Conservation (phyloP, 108 stramenopile species). For the Epithemia pelagica region DNA sequence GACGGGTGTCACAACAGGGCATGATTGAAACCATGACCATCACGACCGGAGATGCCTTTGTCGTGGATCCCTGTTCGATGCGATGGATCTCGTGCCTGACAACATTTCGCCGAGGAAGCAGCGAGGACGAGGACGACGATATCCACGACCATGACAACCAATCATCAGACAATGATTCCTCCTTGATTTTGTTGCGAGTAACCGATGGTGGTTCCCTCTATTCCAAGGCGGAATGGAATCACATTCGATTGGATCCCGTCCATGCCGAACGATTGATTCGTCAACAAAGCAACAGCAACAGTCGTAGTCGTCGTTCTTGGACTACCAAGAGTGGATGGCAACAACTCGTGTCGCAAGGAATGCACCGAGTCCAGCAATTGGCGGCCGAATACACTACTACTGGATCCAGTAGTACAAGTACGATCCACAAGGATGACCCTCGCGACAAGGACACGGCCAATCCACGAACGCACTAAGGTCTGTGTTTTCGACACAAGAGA, state of each 20-base stretch:
- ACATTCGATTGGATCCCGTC: constrained; percentile 4
- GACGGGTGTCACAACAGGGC: constrained; percentile 3
- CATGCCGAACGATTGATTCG: neutral
- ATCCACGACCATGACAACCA: constrained; percentile 1
- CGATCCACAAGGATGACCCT: too few species aligned
- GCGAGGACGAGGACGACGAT: neutral
- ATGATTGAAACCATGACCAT: neutral
- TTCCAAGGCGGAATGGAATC: neutral
- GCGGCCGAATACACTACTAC: neutral
- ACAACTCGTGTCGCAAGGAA: neutral
- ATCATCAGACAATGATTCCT: neutral
- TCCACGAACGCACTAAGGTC: too few species aligned
- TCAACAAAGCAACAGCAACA: neutral
- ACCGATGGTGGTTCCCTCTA: constrained; percentile 6
- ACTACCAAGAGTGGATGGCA: too few species aligned
- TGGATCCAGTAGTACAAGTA: neutral
- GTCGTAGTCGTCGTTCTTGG: neutral
- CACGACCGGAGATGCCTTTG: constrained; percentile 7
- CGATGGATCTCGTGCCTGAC: constrained; percentile 11
- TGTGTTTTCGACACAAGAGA: too few species aligned
- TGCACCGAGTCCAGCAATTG: constrained; percentile 2
- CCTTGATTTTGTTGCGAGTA: constrained; percentile 6
- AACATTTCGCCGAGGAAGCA: neutral
- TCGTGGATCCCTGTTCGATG: constrained; percentile 3
- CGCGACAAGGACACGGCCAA: too few species aligned